Evolutionary conservation across 768 basidiomycete genomes (phyloP).

Genomic region (Collybiopsis luxurians): DNA sequence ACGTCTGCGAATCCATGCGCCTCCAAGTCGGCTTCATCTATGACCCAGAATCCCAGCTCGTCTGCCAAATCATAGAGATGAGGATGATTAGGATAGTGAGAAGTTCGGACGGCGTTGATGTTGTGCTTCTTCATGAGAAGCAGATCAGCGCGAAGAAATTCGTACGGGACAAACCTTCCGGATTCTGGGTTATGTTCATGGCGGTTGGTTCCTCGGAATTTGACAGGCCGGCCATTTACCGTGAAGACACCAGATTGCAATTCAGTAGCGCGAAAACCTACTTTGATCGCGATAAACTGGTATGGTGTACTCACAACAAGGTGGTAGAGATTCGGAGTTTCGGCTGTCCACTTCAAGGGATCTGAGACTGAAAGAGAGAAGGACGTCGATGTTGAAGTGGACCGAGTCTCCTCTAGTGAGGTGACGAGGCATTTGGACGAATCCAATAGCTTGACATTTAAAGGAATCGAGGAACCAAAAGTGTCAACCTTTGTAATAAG

Average conservation of each 20-base stretch:
- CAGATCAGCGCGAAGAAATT: slow-evolving; percentile 7
- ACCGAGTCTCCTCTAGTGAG: not conserved
- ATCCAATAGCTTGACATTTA: slow-evolving; percentile 6
- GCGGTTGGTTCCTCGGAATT: slow-evolving; percentile 9
- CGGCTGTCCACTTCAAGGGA: slow-evolving; percentile 11
- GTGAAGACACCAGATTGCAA: not conserved
- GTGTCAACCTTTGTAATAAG: not conserved
- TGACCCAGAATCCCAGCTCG: slow-evolving; percentile 12
- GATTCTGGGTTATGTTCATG: slow-evolving; percentile 10
- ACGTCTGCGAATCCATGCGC: slow-evolving; percentile 9
- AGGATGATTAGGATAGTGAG: slow-evolving; percentile 11
- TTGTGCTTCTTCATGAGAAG: slow-evolving; percentile 11
- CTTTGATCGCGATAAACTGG: slow-evolving; percentile 4
- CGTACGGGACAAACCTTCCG: slow-evolving; percentile 7
- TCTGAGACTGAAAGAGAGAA: slow-evolving; percentile 1
- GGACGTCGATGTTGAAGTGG: not conserved
- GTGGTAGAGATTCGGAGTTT: slow-evolving; percentile 9
- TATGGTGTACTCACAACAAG: slow-evolving; percentile 1
- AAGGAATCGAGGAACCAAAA: not conserved
- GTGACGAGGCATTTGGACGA: not conserved
- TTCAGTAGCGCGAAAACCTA: slow-evolving; percentile 7
- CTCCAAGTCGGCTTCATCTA: slow-evolving; percentile 12
- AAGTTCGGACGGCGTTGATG: slow-evolving; percentile 10
- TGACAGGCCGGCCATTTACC: slow-evolving; percentile 8
- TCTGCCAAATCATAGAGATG: slow-evolving; percentile 8